Conservation (phyloP, 495 filamentous ascomycete species). For the Penicillium canescens region DNA sequence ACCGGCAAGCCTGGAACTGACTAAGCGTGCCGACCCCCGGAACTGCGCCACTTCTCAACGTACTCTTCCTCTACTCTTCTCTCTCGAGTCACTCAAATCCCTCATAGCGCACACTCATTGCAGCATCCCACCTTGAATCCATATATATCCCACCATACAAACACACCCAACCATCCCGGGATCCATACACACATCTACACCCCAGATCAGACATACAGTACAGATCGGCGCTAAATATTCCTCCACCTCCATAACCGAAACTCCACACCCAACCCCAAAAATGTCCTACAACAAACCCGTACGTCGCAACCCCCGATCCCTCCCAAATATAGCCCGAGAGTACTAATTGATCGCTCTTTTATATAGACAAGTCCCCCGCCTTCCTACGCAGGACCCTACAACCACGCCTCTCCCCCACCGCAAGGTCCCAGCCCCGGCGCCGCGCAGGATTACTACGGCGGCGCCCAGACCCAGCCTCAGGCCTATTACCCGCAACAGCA, state of each 20-base stretch:
- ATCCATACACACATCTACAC: background rate
- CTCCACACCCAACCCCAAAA: background rate
- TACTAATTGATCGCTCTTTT: background rate
- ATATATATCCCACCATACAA: too few species aligned
- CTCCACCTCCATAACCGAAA: background rate
- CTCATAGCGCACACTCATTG: background rate
- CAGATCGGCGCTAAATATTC: background rate
- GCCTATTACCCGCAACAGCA: constrained; percentile 25
- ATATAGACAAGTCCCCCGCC: constrained; percentile 41
- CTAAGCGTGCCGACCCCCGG: background rate
- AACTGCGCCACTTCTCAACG: background rate
- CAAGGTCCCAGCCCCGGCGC: constrained; percentile 16
- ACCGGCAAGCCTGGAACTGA: background rate
- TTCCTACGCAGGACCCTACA: constrained; percentile 32
- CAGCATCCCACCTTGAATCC: background rate
- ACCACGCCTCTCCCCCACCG: constrained; percentile 23
- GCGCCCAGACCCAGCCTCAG: constrained; percentile 16
- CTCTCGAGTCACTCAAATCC: background rate
- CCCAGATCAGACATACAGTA: too few species aligned
- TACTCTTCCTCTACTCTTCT: background rate
- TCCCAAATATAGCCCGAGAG: background rate
- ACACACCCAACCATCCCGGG: background rate
- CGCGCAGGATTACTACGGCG: constrained; percentile 24
- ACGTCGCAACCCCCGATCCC: constrained; percentile 7
- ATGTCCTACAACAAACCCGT: constrained; percentile 45